Evolutionary conservation across 2,329 filamentous ascomycete genomes (phyloP).

Genomic region (Phyllosticta capitalensis): DNA sequence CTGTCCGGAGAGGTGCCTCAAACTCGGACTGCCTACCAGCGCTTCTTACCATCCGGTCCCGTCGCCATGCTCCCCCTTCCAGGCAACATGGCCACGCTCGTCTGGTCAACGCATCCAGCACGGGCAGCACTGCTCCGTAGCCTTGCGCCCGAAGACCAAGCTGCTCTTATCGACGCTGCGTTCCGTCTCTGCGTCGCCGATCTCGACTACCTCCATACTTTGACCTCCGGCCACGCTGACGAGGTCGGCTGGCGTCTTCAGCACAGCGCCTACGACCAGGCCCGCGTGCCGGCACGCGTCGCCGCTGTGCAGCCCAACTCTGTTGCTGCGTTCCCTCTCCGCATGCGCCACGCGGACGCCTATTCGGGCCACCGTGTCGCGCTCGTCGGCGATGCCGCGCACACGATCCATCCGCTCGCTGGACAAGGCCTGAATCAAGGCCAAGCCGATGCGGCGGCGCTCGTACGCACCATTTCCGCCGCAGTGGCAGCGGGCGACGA

Average conservation of each 20-base stretch:
- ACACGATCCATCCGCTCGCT: constrained; percentile 88
- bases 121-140: constrained; percentile 72
- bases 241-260: constrained; percentile 48
- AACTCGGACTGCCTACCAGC: constrained; percentile 76
- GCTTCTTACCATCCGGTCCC: constrained; percentile 86
- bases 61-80: constrained; percentile 87
- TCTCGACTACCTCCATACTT: constrained; percentile 69
- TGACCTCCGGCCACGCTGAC: constrained; percentile 44
- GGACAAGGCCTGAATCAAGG: constrained; percentile 94
- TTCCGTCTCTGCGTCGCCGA: constrained; percentile 76
- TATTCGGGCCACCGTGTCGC: constrained; percentile 88
- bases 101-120: constrained; percentile 86
- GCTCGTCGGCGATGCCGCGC: constrained; percentile 86
- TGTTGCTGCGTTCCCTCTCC: constrained; percentile 82
- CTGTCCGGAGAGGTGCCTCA: constrained; percentile 45
- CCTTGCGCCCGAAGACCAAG: constrained; percentile 62
- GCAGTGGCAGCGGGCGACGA: constrained; percentile 80
- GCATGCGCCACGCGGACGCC: constrained; percentile 84
- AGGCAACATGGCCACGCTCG: constrained; percentile 70
- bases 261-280: constrained; percentile 42
- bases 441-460: constrained; percentile 74
- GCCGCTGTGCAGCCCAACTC: constrained; percentile 66
- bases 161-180: constrained; percentile 84
- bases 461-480: constrained; percentile 64
- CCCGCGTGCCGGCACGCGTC: constrained; percentile 53